A percentile compares a stretch with the other conserved stretches of the same genome.
phyloP scores from a whole-genome alignment of 495 filamentous ascomycete genomes.

The Tuber brumale region DNA sequence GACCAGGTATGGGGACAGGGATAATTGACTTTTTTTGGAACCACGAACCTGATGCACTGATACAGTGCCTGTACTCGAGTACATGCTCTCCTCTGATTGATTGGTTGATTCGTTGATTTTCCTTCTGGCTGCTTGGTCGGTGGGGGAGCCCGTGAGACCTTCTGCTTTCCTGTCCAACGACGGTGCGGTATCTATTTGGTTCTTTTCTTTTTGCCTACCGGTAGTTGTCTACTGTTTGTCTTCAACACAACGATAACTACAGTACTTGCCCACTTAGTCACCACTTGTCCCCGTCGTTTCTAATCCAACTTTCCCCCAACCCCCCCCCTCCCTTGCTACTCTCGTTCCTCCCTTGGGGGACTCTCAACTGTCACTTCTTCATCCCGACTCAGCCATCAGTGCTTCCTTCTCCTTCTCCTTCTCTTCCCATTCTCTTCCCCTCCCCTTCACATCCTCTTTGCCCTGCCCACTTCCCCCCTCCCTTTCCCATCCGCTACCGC shows the following conservation, averaged over 20 bases:
- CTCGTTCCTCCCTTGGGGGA: background rate
- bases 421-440: conserved; percentile 6
- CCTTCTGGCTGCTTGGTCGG: background rate
- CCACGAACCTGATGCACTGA: background rate
- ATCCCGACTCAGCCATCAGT: background rate
- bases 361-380: background rate
- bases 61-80: background rate
- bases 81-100: background rate
- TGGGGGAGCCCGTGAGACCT: background rate
- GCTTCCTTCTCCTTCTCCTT: background rate
- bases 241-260: background rate
- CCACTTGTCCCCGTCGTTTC: background rate
- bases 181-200: no score
- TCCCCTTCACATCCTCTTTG: conserved; percentile 7
- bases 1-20: background rate
- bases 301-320: background rate
- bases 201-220: background rate
- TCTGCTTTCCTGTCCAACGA: background rate
- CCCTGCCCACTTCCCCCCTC: conserved; percentile 13
- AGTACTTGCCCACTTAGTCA: background rate
- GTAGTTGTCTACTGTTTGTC: background rate
- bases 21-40: background rate
- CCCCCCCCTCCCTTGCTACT: background rate
- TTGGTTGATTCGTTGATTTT: background rate
- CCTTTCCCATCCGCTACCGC: background rate